Percentiles rank a stretch among this genome's conserved stretches.
These are phyloP conservation scores for Tricharina praecox DNA, from an alignment of 495 filamentous ascomycete genomes.

Conservation along the genomic window DNA sequence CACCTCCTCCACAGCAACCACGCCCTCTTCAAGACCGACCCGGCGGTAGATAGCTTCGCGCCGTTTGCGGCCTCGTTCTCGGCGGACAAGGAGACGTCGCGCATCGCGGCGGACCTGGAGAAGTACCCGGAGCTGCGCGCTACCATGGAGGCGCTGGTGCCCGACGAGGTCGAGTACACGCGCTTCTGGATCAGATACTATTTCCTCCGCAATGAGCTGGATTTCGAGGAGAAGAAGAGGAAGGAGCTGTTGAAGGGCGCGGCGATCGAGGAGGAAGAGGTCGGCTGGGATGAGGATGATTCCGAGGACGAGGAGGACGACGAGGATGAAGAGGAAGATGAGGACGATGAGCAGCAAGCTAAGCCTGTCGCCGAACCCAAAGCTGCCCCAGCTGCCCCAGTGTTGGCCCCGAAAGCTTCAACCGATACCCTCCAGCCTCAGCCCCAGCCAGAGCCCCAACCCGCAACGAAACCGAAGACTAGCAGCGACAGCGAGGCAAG, in stretches of 20 bases:
- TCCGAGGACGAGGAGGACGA: constrained; percentile 14
- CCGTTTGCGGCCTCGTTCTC: constrained; percentile 55
- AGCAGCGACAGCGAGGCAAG: constrained; percentile 24
- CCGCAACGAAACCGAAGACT: constrained; percentile 12
- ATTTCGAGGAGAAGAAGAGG: constrained; percentile 83
- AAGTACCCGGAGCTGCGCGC: constrained; percentile 73
- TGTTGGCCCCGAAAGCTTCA: constrained; percentile 7
- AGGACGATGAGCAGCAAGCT: constrained; percentile 4
- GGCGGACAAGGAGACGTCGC: constrained; percentile 44
- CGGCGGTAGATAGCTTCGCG: constrained; percentile 54
- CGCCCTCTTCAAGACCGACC: constrained; percentile 74
- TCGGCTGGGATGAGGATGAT: constrained; percentile 26
- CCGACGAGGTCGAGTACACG: constrained; percentile 69
- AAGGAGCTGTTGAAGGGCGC: constrained; percentile 68
- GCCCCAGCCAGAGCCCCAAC: no score
- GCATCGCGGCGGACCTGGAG: constrained; percentile 65
- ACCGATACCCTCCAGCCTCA: constrained; percentile 21
- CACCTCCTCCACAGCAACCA: constrained; percentile 80
- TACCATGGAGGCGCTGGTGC: constrained; percentile 93
- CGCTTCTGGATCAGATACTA: constrained; percentile 94
- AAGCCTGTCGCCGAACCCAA: no score
- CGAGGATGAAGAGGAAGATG: constrained; percentile 11
- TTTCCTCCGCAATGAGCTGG: constrained; percentile 81
- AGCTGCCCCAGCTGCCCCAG: background rate
- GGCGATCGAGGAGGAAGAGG: constrained; percentile 23